Base-by-base conservation (phyloP, 495 filamentous ascomycete species). In the Podospora tetraspora region DNA sequence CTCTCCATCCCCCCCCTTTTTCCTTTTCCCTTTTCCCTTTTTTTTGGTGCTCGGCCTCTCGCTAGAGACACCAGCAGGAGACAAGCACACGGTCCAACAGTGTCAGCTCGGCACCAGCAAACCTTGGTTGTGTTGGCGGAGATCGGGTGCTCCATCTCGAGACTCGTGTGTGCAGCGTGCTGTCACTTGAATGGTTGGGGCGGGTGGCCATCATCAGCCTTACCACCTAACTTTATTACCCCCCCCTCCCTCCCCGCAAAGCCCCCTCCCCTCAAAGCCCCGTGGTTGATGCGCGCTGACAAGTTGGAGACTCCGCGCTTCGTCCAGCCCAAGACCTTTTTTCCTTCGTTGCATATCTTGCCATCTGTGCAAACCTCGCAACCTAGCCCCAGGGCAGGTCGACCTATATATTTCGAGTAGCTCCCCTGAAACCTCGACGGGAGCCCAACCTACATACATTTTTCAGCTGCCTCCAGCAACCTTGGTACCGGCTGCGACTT, bases 151-250 rank as follows among this genome's bases (percentile, higher is more conserved):
- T 62, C 65, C 64, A 65, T 61, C 25, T 52, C 43, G 16, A 52
- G 43, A 52, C 43, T 52, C 43, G 43, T 52, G 43, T 52, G 34
- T 43, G 43, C 43, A 2, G 43, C 43, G 43, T 52, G 43, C 43
- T 52, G 43, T 16, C 1, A n/a, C 43, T 52, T 52, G 43, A 52
- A n/a, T 52, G 43, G 43, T n/a, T 52, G 43, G 43, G 43, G 43
- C 43, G 43, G 37, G 37, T 43, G 37, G 63, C 58, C 19, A 30
- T 61, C 72, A 76, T 77, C 75, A 77, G 75, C 75, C 75, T 76
- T 77, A 73, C 74, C 74, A 32, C 30, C 30, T 32, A 70, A 68
- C 59, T 66, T 67, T 61, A 61, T 68, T 68, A 29, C 68, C 68
- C 62, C 67, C 64, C 62, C 43, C 43, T 13, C 12, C 13, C 32